Conservation (phyloP, 1,139 yeast species). For the Candida tunisiensis region DNA sequence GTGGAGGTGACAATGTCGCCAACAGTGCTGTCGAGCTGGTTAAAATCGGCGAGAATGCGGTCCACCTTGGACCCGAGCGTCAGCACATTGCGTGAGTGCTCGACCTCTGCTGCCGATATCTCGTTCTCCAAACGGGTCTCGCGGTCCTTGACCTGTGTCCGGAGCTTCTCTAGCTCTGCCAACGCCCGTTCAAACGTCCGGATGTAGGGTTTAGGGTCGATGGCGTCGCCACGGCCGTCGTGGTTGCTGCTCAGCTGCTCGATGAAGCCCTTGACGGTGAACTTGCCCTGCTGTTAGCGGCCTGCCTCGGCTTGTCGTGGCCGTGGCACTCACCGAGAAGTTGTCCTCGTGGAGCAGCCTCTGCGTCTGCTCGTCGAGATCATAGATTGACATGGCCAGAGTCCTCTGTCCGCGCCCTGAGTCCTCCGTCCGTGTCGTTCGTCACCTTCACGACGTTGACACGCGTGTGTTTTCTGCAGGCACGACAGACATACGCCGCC, state of each 20-base stretch:
- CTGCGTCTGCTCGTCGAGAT: constrained; percentile 57
- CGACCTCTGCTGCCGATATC: constrained; percentile 45
- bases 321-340: constrained; percentile 29
- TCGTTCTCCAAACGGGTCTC: constrained; percentile 34
- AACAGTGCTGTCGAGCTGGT: constrained; percentile 40
- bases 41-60: constrained; percentile 28
- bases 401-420: too few species aligned
- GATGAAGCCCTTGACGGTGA: constrained; percentile 65
- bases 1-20: constrained; percentile 33
- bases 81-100: constrained; percentile 52
- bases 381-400: too few species aligned
- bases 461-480: too few species aligned
- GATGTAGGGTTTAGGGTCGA: constrained; percentile 88
- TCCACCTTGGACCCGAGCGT: constrained; percentile 35
- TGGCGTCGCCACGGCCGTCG: constrained; percentile 6
- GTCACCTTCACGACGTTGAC: too few species aligned
- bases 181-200: constrained; percentile 83
- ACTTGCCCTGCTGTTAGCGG: constrained; percentile 26
- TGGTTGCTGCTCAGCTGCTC: constrained; percentile 51
- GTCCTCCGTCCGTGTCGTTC: too few species aligned
- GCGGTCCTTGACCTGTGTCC: constrained; percentile 33
- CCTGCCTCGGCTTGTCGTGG: not conserved
- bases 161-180: constrained; percentile 46
- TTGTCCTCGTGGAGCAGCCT: constrained; percentile 51
- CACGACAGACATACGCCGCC: too few species aligned